phyloP scores from a whole-genome alignment of 2,329 filamentous ascomycete genomes.

The Colletotrichum lindemuthianum region DNA sequence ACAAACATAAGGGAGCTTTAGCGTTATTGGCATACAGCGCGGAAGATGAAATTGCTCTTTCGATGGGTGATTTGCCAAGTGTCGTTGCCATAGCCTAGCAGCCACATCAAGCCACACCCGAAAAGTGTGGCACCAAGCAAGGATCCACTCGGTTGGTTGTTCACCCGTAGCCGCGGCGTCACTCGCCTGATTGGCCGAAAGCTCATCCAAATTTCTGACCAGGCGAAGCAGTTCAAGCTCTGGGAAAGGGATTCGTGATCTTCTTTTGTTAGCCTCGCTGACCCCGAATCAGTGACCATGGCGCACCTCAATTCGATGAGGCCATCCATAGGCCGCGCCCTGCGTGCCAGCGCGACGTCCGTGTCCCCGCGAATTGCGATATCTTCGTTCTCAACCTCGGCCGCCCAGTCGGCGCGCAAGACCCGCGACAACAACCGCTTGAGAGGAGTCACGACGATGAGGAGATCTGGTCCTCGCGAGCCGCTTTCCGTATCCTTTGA shows the following conservation, averaged over 20 bases:
- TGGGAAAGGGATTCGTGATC: constrained; percentile 24
- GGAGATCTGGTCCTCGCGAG: constrained; percentile 78
- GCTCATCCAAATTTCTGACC: constrained; percentile 25
- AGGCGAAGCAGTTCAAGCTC: constrained; percentile 31
- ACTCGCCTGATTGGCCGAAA: constrained; percentile 22
- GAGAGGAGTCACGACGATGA: constrained; percentile 84
- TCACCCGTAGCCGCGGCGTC: constrained; percentile 22
- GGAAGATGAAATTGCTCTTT: too few species aligned
- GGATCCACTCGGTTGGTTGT: constrained; percentile 20
- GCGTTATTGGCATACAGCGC: too few species aligned
- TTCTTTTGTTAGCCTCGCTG: constrained; percentile 22
- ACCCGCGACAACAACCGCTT: constrained; percentile 80
- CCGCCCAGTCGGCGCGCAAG: constrained; percentile 58
- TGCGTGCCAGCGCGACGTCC: constrained; percentile 32
- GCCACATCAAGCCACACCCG: neutral
- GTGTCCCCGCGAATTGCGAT: constrained; percentile 25
- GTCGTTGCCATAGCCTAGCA: neutral
- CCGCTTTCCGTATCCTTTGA: constrained; percentile 79
- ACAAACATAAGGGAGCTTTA: too few species aligned
- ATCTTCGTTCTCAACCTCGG: constrained; percentile 64
- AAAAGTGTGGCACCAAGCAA: neutral
- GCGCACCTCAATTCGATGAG: constrained; percentile 43
- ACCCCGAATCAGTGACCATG: constrained; percentile 40
- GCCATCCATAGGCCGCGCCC: constrained; percentile 44
- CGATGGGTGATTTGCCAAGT: too few species aligned